A percentile compares a stretch with the other conserved stretches of the same genome.
Conservation (phyloP, 805 yeast species). For the Hanseniaspora mollemarum region DNA sequence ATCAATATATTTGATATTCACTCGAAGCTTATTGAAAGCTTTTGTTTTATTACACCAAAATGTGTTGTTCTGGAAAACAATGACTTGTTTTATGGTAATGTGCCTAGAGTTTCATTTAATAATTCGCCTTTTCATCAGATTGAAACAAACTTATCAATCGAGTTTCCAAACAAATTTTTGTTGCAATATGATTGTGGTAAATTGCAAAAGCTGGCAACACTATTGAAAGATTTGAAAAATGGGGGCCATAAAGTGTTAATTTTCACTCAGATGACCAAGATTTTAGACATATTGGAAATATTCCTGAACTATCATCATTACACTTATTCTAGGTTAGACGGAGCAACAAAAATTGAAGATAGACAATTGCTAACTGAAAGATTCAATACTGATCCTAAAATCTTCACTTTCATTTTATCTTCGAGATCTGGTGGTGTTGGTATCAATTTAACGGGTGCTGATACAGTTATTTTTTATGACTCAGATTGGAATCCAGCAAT, state of each 20-base stretch:
- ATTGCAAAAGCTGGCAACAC: slow-evolving; percentile 66
- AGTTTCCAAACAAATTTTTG: slow-evolving; percentile 89
- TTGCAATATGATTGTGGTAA: slow-evolving; percentile 96
- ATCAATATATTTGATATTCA: slow-evolving; percentile 34
- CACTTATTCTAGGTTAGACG: slow-evolving; percentile 88
- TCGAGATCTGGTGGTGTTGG: slow-evolving; percentile 98
- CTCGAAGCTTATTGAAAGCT: slow-evolving; percentile 52
- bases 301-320: slow-evolving; percentile 91
- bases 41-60: slow-evolving; percentile 77
- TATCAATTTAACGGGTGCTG: slow-evolving; percentile 95
- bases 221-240: slow-evolving; percentile 65
- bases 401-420: slow-evolving; percentile 83
- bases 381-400: slow-evolving; percentile 73
- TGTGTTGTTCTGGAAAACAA: slow-evolving; percentile 68
- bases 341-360: slow-evolving; percentile 94
- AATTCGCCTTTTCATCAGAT: slow-evolving; percentile 57
- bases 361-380: slow-evolving; percentile 88
- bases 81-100: slow-evolving; percentile 12
- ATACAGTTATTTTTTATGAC: slow-evolving; percentile 94
- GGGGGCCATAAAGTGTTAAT: slow-evolving; percentile 90
- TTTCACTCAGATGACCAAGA: slow-evolving; percentile 97
- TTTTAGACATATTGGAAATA: slow-evolving; percentile 82
- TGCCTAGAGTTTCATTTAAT: slow-evolving; percentile 25
- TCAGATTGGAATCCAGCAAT: slow-evolving; percentile 99
- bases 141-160: slow-evolving; percentile 79